These are phyloP conservation scores for Heteromeles arbutifolia DNA, from an alignment of 306 rosid genomes.

Conservation along the genomic window DNA sequence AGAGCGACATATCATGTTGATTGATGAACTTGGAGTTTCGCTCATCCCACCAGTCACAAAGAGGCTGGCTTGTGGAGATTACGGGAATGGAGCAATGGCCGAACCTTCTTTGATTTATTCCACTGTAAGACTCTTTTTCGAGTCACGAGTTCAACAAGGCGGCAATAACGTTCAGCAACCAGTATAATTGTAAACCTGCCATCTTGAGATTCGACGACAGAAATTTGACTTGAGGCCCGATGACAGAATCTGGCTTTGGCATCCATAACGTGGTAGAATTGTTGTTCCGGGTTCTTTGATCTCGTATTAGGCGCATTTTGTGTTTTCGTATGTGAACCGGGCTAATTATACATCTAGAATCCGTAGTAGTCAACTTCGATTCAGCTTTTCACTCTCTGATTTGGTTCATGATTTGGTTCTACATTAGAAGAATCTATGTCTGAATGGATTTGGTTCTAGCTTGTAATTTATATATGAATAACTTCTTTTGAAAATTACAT, in stretches of 20 bases:
- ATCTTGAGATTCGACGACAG: background rate
- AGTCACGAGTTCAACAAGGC: constrained; percentile 48
- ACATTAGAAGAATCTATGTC: background rate
- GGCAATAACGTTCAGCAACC: constrained; percentile 24
- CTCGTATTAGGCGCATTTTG: background rate
- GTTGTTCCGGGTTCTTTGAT: constrained; percentile 3
- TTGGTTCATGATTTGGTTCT: background rate
- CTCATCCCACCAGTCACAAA: constrained; percentile 70
- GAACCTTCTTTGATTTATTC: constrained; percentile 82
- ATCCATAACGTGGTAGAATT: constrained; percentile 10
- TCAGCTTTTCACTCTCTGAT: background rate
- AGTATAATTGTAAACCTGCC: background rate
- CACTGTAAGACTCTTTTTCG: constrained; percentile 69
- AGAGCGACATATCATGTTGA: constrained; percentile 43
- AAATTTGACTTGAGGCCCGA: constrained; percentile 4
- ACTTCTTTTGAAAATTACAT: background rate
- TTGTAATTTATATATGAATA: background rate
- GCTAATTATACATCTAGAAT: constrained; percentile 3
- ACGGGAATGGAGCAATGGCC: constrained; percentile 97
- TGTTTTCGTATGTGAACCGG: background rate
- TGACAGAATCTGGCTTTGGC: constrained; percentile 4
- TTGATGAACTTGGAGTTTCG: constrained; percentile 64
- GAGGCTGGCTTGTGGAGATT: constrained; percentile 80
- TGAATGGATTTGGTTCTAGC: background rate
- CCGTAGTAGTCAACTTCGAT: background rate